A percentile compares a stretch with the other conserved stretches of the same genome.
Evolutionary conservation across 2,329 filamentous ascomycete species (phyloP).

Genomic region (Aspergillus vadensis): DNA sequence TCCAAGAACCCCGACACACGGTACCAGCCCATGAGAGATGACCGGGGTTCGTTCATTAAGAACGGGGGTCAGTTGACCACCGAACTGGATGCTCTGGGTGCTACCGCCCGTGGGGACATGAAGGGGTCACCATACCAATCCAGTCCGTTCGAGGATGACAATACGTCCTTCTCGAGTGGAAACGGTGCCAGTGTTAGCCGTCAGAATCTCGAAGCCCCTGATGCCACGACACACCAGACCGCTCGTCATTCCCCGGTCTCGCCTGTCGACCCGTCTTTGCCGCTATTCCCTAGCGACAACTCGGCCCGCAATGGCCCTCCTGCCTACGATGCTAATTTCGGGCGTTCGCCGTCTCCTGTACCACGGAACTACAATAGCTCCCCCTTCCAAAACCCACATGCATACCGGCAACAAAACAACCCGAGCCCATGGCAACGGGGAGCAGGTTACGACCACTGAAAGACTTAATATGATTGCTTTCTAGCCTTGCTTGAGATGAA

Average conservation of each 20-base stretch:
- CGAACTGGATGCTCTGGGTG: constrained; percentile 85
- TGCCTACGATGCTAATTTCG: constrained; percentile 34
- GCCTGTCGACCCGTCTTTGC: constrained; percentile 51
- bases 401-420: constrained; percentile 54
- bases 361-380: constrained; percentile 36
- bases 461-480: constrained; percentile 25
- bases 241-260: constrained; percentile 49
- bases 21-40: constrained; percentile 95
- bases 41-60: constrained; percentile 96
- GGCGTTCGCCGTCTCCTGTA: constrained; percentile 36
- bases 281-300: constrained; percentile 49
- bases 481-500: constrained; percentile 39
- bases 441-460: constrained; percentile 63
- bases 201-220: constrained; percentile 43
- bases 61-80: constrained; percentile 84
- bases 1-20: constrained; percentile 93
- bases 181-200: constrained; percentile 53
- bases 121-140: constrained; percentile 63
- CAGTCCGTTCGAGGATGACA: constrained; percentile 69
- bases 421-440: constrained; percentile 67
- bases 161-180: constrained; percentile 64
- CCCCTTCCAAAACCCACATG: constrained; percentile 35
- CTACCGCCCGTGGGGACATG: constrained; percentile 79
- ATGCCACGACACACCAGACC: constrained; percentile 30
- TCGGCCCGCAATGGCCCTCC: constrained; percentile 43